These are phyloP conservation scores for Trichosporon asahii DNA, from an alignment of 1,284 basidiomycete species.

Conservation along the genomic window DNA sequence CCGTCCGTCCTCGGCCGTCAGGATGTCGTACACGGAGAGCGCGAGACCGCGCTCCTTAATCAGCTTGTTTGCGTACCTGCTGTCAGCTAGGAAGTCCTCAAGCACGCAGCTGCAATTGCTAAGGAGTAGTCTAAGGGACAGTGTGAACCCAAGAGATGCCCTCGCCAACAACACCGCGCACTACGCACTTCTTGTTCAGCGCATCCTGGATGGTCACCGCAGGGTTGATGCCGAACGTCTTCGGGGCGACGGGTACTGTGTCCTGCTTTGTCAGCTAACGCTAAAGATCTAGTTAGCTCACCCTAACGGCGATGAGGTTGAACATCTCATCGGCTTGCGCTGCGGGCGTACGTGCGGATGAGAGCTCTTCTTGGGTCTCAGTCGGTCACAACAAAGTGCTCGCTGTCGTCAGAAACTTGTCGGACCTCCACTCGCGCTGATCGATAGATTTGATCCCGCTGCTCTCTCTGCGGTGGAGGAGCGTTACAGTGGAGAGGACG, in stretches of 20 bases:
- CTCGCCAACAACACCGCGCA: background rate
- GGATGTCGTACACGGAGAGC: slow-evolving; percentile 81
- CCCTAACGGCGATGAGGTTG: slow-evolving; percentile 46
- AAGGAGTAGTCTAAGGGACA: too few species aligned
- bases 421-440: slow-evolving; percentile 13
- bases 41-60: slow-evolving; percentile 89
- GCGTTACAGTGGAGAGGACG: too few species aligned
- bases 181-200: slow-evolving; percentile 49
- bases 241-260: slow-evolving; percentile 50
- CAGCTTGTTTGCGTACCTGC: slow-evolving; percentile 86
- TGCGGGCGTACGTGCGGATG: background rate
- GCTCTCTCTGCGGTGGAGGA: background rate
- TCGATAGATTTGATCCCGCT: background rate
- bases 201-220: slow-evolving; percentile 47
- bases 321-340: slow-evolving; percentile 38
- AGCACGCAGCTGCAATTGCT: background rate
- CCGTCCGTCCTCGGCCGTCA: slow-evolving; percentile 82
- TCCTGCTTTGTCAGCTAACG: slow-evolving; percentile 36
- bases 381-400: background rate
- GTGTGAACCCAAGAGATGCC: too few species aligned
- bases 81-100: background rate
- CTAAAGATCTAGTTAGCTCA: too few species aligned
- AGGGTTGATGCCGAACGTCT: slow-evolving; percentile 45
- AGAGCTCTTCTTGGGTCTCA: background rate
- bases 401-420: background rate